Percentiles rank a stretch among this genome's conserved stretches.
phyloP scores from a whole-genome alignment of 805 yeast genomes.

The Metschnikowia dekortorum region DNA sequence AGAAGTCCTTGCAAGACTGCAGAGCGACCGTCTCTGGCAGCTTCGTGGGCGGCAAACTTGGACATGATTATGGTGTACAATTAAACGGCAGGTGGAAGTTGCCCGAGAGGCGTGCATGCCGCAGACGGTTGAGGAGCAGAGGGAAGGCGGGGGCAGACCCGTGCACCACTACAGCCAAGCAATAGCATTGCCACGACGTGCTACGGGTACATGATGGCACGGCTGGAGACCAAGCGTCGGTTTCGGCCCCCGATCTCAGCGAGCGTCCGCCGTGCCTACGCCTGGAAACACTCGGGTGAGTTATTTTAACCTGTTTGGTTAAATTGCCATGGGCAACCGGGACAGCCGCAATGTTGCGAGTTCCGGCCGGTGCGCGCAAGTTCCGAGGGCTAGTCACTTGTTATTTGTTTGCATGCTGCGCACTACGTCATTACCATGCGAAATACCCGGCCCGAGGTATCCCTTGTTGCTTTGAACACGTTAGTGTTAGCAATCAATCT shows the following conservation, averaged over 20 bases:
- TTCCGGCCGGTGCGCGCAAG: constrained; percentile 1
- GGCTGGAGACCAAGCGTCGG: not conserved
- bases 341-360: constrained; percentile 2
- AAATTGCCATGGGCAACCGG: constrained; percentile 3
- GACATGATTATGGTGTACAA: constrained; percentile 1
- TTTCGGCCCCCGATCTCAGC: not conserved
- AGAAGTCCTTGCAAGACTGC: constrained; percentile 49
- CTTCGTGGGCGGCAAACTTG: constrained; percentile 46
- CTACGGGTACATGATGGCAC: not conserved
- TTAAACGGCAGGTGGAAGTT: not conserved
- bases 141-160: constrained; percentile 1
- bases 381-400: constrained; percentile 5
- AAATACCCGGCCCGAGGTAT: not conserved
- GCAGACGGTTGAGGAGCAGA: not conserved
- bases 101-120: not conserved
- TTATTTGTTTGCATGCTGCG: not conserved
- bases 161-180: constrained; percentile 5
- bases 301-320: constrained; percentile 2
- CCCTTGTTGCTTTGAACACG: not conserved
- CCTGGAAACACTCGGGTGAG: not conserved
- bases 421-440: constrained; percentile 1
- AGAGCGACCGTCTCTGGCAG: constrained; percentile 59
- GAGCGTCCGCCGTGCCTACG: not conserved
- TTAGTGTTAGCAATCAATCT: not conserved
- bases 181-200: too few species aligned